phyloP scores from a whole-genome alignment of 2,329 filamentous ascomycete genomes.

The Rhinocladiella similis region DNA sequence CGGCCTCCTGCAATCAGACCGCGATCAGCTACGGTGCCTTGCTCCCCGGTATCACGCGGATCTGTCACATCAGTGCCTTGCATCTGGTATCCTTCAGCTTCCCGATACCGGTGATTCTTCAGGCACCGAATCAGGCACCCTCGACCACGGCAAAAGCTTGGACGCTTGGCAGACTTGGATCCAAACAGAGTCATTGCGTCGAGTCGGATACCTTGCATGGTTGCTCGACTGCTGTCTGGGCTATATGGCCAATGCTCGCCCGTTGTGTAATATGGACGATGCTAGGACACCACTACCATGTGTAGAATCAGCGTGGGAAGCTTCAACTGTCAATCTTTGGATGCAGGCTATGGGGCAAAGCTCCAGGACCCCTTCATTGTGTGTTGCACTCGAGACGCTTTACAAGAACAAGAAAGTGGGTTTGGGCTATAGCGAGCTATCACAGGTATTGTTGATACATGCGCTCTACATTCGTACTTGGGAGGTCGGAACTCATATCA shows the following conservation, averaged over 20 bases:
- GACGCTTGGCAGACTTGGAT: slow-evolving; percentile 42
- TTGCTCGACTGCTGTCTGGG: slow-evolving; percentile 39
- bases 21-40: slow-evolving; percentile 16
- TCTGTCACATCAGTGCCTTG: slow-evolving; percentile 25
- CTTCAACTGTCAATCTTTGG: slow-evolving; percentile 37
- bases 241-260: slow-evolving; percentile 36
- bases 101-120: slow-evolving; percentile 1
- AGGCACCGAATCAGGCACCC: not conserved
- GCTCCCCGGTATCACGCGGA: slow-evolving; percentile 25
- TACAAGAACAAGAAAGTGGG: slow-evolving; percentile 52
- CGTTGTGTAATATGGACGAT: slow-evolving; percentile 38
- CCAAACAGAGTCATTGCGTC: slow-evolving; percentile 38
- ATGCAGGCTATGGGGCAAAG: slow-evolving; percentile 1
- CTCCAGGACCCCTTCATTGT: slow-evolving; percentile 11
- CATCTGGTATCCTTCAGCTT: slow-evolving; percentile 24
- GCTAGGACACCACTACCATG: slow-evolving; percentile 41
- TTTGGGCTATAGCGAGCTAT: slow-evolving; percentile 49
- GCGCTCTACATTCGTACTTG: slow-evolving; percentile 52
- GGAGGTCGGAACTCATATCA: slow-evolving; percentile 49
- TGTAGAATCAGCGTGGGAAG: slow-evolving; percentile 44
- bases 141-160: not conserved
- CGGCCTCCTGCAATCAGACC: slow-evolving; percentile 20
- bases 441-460: slow-evolving; percentile 51
- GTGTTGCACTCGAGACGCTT: slow-evolving; percentile 43
- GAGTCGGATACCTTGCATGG: slow-evolving; percentile 46